A percentile compares a stretch with the other conserved stretches of the same genome.
These are phyloP conservation scores for Chloropicon primus DNA, from an alignment of 139 green algal genomes.

Conservation along the genomic window DNA sequence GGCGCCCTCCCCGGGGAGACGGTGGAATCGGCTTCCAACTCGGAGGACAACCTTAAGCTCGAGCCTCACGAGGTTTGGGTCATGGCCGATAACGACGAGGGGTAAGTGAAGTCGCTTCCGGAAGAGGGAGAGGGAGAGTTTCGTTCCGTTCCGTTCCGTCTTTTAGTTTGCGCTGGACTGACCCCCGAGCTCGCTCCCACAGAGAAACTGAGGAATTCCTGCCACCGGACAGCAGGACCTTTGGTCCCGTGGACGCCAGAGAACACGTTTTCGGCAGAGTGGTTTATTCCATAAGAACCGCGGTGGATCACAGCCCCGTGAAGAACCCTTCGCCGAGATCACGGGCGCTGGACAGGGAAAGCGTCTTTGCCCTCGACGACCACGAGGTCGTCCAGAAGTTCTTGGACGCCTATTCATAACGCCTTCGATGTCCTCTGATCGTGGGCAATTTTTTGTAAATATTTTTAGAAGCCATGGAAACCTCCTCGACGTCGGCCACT, in stretches of 20 bases:
- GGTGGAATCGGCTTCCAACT: not conserved
- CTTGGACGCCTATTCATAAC: not conserved
- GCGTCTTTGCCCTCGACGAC: not conserved
- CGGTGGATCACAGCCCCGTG: not conserved
- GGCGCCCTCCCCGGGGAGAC: not conserved
- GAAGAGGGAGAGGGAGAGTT: too few species aligned
- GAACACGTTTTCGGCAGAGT: not conserved
- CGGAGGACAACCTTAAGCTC: not conserved
- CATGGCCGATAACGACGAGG: not conserved
- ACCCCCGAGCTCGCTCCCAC: too few species aligned
- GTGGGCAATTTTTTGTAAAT: too few species aligned
- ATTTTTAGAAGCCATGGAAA: too few species aligned
- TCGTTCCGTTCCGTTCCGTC: too few species aligned
- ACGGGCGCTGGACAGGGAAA: not conserved
- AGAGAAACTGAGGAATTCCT: not conserved
- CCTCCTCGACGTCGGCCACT: too few species aligned
- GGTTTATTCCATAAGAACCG: not conserved
- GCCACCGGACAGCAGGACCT: not conserved
- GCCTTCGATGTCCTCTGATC: too few species aligned
- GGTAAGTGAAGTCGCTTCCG: not conserved
- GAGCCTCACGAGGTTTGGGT: not conserved
- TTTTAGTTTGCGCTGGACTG: too few species aligned
- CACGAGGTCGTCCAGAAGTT: not conserved
- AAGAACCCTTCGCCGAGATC: not conserved
- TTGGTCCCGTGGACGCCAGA: not conserved